Evolutionary conservation across 768 basidiomycete genomes (phyloP).

Genomic region (Termitomyces sp.): DNA sequence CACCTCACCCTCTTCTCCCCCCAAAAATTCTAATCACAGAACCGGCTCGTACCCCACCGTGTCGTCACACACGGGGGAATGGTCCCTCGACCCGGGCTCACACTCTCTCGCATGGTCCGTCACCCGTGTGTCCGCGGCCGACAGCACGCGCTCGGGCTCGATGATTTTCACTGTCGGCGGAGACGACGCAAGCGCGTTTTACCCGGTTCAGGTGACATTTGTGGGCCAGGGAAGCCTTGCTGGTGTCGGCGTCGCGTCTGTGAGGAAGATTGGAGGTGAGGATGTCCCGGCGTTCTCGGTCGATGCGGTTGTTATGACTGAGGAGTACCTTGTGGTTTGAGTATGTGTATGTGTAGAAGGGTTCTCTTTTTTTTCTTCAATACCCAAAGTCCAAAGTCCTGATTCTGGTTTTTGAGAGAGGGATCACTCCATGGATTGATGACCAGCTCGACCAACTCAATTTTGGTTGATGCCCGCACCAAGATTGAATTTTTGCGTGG

Average conservation of each 20-base stretch:
- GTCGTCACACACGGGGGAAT: slow-evolving; percentile 69
- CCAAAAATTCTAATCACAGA: slow-evolving; percentile 27
- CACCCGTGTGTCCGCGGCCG: slow-evolving; percentile 55
- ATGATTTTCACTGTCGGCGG: slow-evolving; percentile 88
- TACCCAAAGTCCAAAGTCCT: background rate
- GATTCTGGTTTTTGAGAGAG: background rate
- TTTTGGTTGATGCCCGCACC: too few relatives aligned
- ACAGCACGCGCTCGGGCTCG: slow-evolving; percentile 69
- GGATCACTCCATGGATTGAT: background rate
- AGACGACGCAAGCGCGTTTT: slow-evolving; percentile 79
- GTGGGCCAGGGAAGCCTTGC: slow-evolving; percentile 77
- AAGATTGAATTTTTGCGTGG: too few relatives aligned
- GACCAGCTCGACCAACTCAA: background rate
- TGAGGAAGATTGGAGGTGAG: slow-evolving; percentile 47
- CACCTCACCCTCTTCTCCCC: background rate
- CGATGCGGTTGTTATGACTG: slow-evolving; percentile 47
- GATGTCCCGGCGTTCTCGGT: slow-evolving; percentile 41
- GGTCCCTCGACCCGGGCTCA: slow-evolving; percentile 74
- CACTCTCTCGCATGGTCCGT: slow-evolving; percentile 87
- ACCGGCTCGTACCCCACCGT: slow-evolving; percentile 84
- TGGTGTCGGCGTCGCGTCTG: slow-evolving; percentile 61
- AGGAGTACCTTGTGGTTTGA: slow-evolving; percentile 56
- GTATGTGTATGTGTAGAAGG: background rate
- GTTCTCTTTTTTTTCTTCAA: background rate
- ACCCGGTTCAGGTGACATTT: slow-evolving; percentile 87